A percentile compares a stretch with the other conserved stretches of the same genome.
Evolutionary conservation across 2,329 filamentous ascomycete species (phyloP).

Genomic region (Capronia epimyces): DNA sequence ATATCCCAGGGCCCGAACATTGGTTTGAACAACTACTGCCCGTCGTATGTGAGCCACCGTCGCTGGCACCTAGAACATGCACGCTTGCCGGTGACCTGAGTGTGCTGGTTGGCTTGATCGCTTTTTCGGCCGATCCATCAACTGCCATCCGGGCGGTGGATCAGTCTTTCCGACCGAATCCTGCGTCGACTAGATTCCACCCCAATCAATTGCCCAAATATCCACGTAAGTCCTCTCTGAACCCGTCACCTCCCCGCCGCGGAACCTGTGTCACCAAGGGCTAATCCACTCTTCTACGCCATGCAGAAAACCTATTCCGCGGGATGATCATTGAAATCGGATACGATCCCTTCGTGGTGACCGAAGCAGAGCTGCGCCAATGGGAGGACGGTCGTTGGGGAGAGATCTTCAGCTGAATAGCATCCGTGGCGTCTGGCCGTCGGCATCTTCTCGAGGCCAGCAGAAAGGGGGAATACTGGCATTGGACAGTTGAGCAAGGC

Average conservation of each 20-base stretch:
- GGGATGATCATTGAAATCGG: slow-evolving; percentile 14
- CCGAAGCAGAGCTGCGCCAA: not conserved
- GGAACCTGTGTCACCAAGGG: too few species aligned
- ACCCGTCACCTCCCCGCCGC: too few species aligned
- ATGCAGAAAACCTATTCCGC: slow-evolving; percentile 2
- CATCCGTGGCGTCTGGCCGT: not conserved
- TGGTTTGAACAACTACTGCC: slow-evolving; percentile 17
- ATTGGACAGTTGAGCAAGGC: too few species aligned
- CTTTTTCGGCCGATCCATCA: not conserved
- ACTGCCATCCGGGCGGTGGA: not conserved
- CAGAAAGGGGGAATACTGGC: too few species aligned
- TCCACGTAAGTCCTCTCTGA: slow-evolving; percentile 13
- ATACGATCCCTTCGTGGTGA: not conserved
- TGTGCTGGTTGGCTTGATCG: slow-evolving; percentile 8
- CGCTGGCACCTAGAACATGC: not conserved
- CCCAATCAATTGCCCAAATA: not conserved
- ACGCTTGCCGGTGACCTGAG: slow-evolving; percentile 14
- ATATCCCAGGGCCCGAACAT: slow-evolving; percentile 6
- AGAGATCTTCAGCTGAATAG: slow-evolving; percentile 11
- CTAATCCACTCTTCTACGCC: too few species aligned
- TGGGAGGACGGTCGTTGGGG: slow-evolving; percentile 11
- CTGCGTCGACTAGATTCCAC: slow-evolving; percentile 2
- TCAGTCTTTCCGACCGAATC: slow-evolving; percentile 10
- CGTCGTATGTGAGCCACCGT: slow-evolving; percentile 1
- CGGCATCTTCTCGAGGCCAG: not conserved